These are phyloP conservation scores for Gossypium bickii DNA, from an alignment of 345 rosid species.

Conservation along the genomic window DNA sequence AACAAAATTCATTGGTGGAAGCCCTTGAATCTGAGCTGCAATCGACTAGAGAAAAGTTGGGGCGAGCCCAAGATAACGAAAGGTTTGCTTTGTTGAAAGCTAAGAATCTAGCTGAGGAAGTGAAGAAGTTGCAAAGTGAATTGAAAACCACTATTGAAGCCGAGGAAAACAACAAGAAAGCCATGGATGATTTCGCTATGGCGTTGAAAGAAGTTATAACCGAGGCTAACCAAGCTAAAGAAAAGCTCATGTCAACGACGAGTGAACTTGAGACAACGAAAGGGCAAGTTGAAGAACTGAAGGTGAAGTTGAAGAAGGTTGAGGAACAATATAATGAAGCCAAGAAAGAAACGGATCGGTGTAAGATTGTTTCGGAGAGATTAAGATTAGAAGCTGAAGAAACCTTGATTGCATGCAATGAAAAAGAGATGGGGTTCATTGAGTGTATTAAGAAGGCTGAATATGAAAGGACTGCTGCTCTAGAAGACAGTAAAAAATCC, in stretches of 20 bases:
- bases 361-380: conserved; percentile 55
- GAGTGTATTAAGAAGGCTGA: conserved; percentile 64
- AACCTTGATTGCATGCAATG: conserved; percentile 65
- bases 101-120: conserved; percentile 31
- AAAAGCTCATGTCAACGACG: conserved; percentile 40
- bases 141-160: conserved; percentile 48
- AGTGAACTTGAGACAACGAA: conserved; percentile 40
- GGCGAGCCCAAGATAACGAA: conserved; percentile 32
- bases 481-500: conserved; percentile 39
- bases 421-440: conserved; percentile 66
- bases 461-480: conserved; percentile 47
- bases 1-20: conserved; percentile 4
- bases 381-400: conserved; percentile 76
- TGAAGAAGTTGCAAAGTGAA: conserved; percentile 36
- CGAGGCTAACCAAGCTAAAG: conserved; percentile 45
- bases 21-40: conserved; percentile 41
- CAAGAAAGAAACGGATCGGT: conserved; percentile 48
- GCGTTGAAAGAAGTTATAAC: conserved; percentile 76
- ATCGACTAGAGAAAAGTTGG: conserved; percentile 23
- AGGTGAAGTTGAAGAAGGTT: conserved; percentile 23
- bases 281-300: conserved; percentile 32
- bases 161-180: conserved; percentile 74
- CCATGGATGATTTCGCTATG: conserved; percentile 77
- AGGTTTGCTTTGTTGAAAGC: conserved; percentile 24
- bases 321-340: conserved; percentile 41